Percentiles rank a stretch among this genome's conserved stretches.
Conservation (phyloP, 75 land plant species). For the Sequoiadendron giganteum region DNA sequence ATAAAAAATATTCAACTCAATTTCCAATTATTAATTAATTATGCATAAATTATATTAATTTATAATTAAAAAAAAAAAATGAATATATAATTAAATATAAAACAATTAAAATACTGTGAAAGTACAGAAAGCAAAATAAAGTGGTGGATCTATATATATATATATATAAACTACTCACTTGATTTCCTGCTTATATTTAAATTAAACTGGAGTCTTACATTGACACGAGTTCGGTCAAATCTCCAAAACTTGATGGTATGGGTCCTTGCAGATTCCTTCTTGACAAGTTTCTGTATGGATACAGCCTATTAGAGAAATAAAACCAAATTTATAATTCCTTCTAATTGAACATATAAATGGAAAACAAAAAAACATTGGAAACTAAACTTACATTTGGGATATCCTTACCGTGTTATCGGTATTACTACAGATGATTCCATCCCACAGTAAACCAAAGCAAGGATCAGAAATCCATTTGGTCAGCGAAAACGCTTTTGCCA, state of each 20-base stretch:
- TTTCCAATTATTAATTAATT: too few relatives aligned
- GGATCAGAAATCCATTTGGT: background rate
- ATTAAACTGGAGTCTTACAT: background rate
- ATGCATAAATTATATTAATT: too few relatives aligned
- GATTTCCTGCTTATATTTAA: background rate
- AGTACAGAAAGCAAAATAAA: too few relatives aligned
- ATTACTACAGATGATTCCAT: background rate
- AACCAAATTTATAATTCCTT: too few relatives aligned
- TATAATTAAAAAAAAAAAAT: too few relatives aligned
- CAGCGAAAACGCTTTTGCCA: background rate
- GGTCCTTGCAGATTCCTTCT: background rate
- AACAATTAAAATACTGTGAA: too few relatives aligned
- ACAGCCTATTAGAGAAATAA: too few relatives aligned
- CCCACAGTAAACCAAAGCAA: background rate
- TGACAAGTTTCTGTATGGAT: background rate
- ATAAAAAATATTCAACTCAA: too few relatives aligned
- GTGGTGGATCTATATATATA: too few relatives aligned
- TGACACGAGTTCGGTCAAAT: background rate
- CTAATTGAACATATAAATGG: background rate
- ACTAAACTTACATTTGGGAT: background rate
- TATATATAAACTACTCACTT: too few relatives aligned
- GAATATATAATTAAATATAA: too few relatives aligned
- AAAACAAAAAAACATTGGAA: background rate
- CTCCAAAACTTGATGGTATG: background rate
- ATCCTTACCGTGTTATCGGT: background rate